A percentile compares a stretch with the other conserved stretches of the same genome.
Conservation (phyloP, 1,139 yeast species). For the Taphrina flavorubra region DNA sequence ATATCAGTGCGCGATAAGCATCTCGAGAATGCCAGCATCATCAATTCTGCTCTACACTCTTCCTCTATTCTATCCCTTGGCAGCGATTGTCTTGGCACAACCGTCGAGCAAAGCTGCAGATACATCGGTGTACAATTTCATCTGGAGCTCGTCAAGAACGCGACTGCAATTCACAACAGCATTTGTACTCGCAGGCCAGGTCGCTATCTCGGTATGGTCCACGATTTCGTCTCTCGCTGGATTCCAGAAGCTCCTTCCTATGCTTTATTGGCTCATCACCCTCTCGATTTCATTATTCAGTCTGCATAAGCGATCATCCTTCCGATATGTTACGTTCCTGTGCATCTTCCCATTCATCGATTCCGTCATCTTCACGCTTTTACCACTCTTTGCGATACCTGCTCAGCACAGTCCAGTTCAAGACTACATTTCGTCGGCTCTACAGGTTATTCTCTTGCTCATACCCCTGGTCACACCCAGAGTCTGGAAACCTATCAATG, state of each 20-base stretch:
- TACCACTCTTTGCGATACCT: conserved; percentile 15
- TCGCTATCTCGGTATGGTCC: not conserved
- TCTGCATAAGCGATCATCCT: not conserved
- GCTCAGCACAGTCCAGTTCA: conserved; percentile 1
- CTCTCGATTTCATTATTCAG: not conserved
- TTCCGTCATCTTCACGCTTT: not conserved
- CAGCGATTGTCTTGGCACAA: not conserved
- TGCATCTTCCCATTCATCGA: conserved; percentile 14
- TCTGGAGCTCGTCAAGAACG: not conserved
- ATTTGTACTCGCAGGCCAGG: not conserved
- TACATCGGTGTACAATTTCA: not conserved
- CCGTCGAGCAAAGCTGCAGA: not conserved
- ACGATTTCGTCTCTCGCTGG: not conserved
- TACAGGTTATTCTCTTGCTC: conserved; percentile 11
- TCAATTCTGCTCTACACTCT: not conserved
- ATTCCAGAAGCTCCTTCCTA: not conserved
- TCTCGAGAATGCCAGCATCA: not conserved
- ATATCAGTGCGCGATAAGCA: not conserved
- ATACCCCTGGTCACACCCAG: conserved; percentile 39
- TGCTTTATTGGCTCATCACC: not conserved
- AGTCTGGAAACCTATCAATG: conserved; percentile 37
- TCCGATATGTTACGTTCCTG: conserved; percentile 4
- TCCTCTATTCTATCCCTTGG: not conserved
- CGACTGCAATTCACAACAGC: not conserved
- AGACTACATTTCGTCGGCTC: conserved; percentile 3